Conservation (phyloP, 1,284 basidiomycete species). For the Naganishia liquefaciens region DNA sequence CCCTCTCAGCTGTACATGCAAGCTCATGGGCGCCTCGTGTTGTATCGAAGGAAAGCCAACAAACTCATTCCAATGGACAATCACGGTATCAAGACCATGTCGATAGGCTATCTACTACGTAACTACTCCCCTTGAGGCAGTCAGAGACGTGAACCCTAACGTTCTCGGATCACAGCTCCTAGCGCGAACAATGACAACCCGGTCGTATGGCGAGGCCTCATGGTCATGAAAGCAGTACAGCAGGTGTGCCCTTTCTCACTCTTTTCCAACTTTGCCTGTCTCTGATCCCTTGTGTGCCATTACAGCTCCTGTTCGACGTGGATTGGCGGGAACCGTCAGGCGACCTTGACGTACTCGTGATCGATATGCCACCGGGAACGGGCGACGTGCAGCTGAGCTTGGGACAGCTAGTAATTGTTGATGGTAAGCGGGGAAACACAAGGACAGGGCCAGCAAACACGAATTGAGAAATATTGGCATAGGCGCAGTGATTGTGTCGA, state of each 20-base stretch:
- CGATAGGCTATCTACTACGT: constrained; percentile 77
- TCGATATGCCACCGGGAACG: constrained; percentile 97
- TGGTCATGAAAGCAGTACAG: constrained; percentile 99
- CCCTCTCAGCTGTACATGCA: no score
- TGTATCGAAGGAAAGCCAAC: constrained; percentile 59
- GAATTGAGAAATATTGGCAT: background rate
- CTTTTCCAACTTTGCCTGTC: background rate
- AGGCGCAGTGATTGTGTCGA: constrained; percentile 91
- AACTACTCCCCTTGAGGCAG: constrained; percentile 34
- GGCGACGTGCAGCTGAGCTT: constrained; percentile 93
- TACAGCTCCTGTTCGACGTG: constrained; percentile 89
- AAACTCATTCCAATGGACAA: constrained; percentile 82
- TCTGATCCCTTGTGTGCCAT: background rate
- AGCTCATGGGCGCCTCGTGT: background rate
- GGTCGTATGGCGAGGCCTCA: constrained; percentile 93
- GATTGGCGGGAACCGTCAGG: constrained; percentile 71
- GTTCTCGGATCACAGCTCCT: constrained; percentile 58
- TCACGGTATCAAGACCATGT: constrained; percentile 92
- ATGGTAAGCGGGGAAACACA: constrained; percentile 60
- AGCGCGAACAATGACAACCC: constrained; percentile 66
- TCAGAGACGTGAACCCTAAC: constrained; percentile 53
- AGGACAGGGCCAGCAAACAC: background rate
- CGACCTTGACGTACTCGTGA: constrained; percentile 76
- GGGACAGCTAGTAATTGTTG: constrained; percentile 82
- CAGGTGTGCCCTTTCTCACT: constrained; percentile 38